Percentiles rank a stretch among this genome's conserved stretches.
These are phyloP conservation scores for Castanea sativa DNA, from an alignment of 306 rosid genomes.

Conservation along the genomic window DNA sequence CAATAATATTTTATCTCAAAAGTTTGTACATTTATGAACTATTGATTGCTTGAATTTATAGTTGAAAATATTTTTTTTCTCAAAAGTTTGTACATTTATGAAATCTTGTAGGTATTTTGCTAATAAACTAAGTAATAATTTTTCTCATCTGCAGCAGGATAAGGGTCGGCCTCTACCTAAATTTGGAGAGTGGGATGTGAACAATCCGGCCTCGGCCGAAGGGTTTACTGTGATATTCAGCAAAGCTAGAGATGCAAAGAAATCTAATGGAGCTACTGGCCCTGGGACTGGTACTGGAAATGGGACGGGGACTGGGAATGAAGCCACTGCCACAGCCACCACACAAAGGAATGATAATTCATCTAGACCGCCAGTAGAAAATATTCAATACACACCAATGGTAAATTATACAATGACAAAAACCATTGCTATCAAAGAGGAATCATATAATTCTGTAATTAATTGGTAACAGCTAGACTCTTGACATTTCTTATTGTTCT, in stretches of 20 bases:
- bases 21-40: too few relatives aligned
- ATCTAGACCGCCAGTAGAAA: constrained; percentile 6
- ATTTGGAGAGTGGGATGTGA: constrained; percentile 65
- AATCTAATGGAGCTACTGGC: constrained; percentile 7
- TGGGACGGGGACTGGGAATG: background rate
- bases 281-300: too few relatives aligned
- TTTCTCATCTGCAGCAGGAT: constrained; percentile 24
- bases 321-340: background rate
- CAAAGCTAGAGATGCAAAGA: constrained; percentile 58
- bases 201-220: constrained; percentile 54
- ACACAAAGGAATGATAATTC: constrained; percentile 10
- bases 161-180: constrained; percentile 46
- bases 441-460: background rate
- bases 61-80: too few relatives aligned
- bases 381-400: constrained; percentile 2
- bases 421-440: background rate
- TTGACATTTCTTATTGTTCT: background rate
- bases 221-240: constrained; percentile 55
- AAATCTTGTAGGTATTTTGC: too few relatives aligned
- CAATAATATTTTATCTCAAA: too few relatives aligned
- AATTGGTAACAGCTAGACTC: background rate
- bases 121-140: background rate
- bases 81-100: too few relatives aligned
- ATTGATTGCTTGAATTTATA: too few relatives aligned
- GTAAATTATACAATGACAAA: constrained; percentile 16